Percentiles rank a stretch among this genome's conserved stretches.
Evolutionary conservation across 116 monocot genomes (phyloP).

Genomic region (Iris pallida): DNA sequence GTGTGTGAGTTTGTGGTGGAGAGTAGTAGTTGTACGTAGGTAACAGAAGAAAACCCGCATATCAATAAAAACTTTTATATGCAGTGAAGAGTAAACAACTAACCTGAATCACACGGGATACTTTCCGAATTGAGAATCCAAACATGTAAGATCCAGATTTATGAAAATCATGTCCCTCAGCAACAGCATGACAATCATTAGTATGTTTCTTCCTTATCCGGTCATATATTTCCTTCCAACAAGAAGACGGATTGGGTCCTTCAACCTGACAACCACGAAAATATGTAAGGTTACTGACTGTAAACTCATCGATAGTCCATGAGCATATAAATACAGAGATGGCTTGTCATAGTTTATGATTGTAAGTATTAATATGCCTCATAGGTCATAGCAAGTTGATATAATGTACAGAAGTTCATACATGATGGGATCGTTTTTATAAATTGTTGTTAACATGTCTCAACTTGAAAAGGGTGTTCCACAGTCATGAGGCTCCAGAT

Average conservation of each 20-base stretch:
- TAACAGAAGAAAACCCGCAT: background rate
- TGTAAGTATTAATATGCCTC: too few species aligned
- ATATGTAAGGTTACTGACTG: background rate
- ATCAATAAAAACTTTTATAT: background rate
- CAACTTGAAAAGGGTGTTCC: too few species aligned
- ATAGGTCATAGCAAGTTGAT: too few species aligned
- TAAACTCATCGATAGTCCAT: too few species aligned
- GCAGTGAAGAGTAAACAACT: background rate
- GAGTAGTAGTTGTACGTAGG: too few species aligned
- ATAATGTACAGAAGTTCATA: too few species aligned
- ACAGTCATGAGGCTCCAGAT: too few species aligned
- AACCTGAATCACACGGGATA: constrained; percentile 78
- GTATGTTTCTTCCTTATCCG: constrained; percentile 35
- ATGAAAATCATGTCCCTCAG: constrained; percentile 39
- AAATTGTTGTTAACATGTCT: too few species aligned
- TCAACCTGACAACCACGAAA: constrained; percentile 50
- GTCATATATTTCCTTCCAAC: constrained; percentile 84
- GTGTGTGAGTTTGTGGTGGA: too few species aligned
- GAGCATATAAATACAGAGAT: too few species aligned
- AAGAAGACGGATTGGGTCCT: constrained; percentile 65
- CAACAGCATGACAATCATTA: constrained; percentile 21
- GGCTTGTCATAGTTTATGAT: too few species aligned
- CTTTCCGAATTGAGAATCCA: constrained; percentile 71
- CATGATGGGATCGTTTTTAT: too few species aligned
- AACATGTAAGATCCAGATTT: constrained; percentile 90